Evolutionary conservation across 1,284 basidiomycete genomes (phyloP).

Genomic region (Leccinum solheimii): DNA sequence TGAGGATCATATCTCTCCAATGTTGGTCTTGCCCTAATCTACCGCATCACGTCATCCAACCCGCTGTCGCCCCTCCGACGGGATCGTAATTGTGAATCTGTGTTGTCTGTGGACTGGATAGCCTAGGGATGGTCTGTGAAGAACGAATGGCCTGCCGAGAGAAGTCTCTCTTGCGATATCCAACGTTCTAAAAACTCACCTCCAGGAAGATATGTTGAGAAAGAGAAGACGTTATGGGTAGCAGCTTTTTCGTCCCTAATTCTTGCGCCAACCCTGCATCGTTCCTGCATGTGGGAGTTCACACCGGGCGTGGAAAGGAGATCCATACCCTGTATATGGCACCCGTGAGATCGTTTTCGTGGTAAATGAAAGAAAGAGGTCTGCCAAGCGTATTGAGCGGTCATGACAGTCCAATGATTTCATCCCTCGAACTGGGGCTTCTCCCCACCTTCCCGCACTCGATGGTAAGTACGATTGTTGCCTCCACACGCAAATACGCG

Average conservation of each 20-base stretch:
- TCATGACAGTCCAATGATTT: background rate
- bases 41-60: background rate
- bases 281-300: conserved; percentile 20
- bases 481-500: no score
- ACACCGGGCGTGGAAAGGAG: conserved; percentile 4
- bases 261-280: background rate
- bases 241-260: conserved; percentile 1
- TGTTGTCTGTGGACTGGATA: conserved; percentile 16
- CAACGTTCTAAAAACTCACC: conserved; percentile 7
- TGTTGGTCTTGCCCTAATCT: background rate
- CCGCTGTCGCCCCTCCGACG: background rate
- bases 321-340: conserved; percentile 5
- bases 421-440: conserved; percentile 8
- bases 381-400: conserved; percentile 13
- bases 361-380: conserved; percentile 24
- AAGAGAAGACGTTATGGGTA: conserved; percentile 15
- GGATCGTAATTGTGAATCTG: conserved; percentile 14
- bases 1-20: background rate
- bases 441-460: conserved; percentile 25
- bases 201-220: conserved; percentile 13
- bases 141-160: conserved; percentile 23
- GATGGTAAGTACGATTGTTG: conserved; percentile 2
- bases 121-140: conserved; percentile 17
- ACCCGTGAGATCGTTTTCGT: conserved; percentile 3
- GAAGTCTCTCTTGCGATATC: conserved; percentile 22